A percentile compares a stretch with the other conserved stretches of the same genome.
These are phyloP conservation scores for Colletotrichum incanum DNA, from an alignment of 2,329 filamentous ascomycete species.

Conservation along the genomic window DNA sequence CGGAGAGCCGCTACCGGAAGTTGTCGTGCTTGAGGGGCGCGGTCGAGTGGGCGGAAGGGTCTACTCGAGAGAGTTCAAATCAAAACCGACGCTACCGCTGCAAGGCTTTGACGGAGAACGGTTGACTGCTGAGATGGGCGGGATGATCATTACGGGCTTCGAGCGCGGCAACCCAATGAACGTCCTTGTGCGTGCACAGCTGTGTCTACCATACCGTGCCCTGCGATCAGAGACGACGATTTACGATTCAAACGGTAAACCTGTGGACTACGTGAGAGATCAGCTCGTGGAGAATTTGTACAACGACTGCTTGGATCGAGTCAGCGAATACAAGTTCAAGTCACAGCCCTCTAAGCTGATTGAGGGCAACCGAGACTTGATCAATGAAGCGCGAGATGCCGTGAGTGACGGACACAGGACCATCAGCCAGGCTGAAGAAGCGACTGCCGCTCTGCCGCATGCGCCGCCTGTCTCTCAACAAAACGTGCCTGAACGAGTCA, in stretches of 20 bases:
- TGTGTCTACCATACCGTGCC: conserved; percentile 88
- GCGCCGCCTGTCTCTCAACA: conserved; percentile 69
- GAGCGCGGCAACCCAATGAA: conserved; percentile 96
- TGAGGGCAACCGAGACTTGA: conserved; percentile 85
- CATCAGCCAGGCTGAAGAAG: conserved; percentile 81
- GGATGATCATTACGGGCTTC: conserved; percentile 98
- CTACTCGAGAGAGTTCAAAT: conserved; percentile 83
- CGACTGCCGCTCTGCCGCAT: conserved; percentile 72
- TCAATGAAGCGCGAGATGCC: conserved; percentile 87
- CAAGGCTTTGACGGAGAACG: conserved; percentile 70
- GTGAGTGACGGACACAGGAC: conserved; percentile 78
- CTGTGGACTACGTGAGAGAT: conserved; percentile 86
- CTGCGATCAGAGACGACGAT: conserved; percentile 87
- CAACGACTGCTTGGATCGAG: conserved; percentile 93
- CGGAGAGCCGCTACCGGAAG: conserved; percentile 79
- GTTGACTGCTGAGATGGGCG: conserved; percentile 95
- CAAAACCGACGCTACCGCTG: conserved; percentile 68
- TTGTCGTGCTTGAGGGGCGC: conserved; percentile 89
- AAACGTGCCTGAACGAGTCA: conserved; percentile 66
- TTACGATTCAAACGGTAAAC: conserved; percentile 85
- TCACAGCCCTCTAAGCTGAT: conserved; percentile 78
- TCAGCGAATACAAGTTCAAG: conserved; percentile 91
- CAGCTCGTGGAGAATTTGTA: conserved; percentile 91
- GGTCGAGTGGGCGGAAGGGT: conserved; percentile 91
- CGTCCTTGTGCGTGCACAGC: conserved; percentile 89